Conservation (phyloP, 1,284 basidiomycete species). For the Retiboletus flavoniger region DNA sequence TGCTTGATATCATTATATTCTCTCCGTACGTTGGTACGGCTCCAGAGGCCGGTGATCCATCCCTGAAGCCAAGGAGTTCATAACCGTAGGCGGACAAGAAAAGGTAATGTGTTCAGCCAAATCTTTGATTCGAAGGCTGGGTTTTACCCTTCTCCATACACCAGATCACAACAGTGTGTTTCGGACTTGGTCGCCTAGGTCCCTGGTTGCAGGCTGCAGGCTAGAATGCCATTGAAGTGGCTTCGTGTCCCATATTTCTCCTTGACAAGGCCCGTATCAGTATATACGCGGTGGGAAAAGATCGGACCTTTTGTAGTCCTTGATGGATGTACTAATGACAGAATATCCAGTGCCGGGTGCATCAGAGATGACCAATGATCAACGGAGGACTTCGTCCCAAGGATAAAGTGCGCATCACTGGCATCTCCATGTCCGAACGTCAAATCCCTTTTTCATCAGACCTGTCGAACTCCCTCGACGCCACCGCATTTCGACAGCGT, state of each 20-base stretch:
- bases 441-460: neutral
- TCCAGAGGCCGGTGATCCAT: neutral
- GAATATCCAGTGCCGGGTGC: constrained; percentile 1
- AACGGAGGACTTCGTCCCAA: neutral
- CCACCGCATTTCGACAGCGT: constrained; percentile 20
- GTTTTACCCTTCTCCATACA: neutral
- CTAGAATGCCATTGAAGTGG: constrained; percentile 5
- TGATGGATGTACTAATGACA: constrained; percentile 8
- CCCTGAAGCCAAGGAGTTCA: neutral
- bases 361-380: neutral
- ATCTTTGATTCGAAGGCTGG: neutral
- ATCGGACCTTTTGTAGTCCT: neutral
- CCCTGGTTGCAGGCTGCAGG: neutral
- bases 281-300: neutral
- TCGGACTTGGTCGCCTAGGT: constrained; percentile 1
- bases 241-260: neutral
- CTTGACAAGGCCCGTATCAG: neutral
- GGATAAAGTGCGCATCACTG: constrained; percentile 12
- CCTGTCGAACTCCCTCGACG: constrained; percentile 7
- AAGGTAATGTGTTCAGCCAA: neutral
- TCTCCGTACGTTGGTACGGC: neutral
- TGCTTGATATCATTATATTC: neutral
- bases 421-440: neutral
- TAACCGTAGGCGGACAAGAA: neutral
- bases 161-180: neutral